These are phyloP conservation scores for Peronospora destructor DNA, from an alignment of 352 stramenopile genomes.

Conservation along the genomic window DNA sequence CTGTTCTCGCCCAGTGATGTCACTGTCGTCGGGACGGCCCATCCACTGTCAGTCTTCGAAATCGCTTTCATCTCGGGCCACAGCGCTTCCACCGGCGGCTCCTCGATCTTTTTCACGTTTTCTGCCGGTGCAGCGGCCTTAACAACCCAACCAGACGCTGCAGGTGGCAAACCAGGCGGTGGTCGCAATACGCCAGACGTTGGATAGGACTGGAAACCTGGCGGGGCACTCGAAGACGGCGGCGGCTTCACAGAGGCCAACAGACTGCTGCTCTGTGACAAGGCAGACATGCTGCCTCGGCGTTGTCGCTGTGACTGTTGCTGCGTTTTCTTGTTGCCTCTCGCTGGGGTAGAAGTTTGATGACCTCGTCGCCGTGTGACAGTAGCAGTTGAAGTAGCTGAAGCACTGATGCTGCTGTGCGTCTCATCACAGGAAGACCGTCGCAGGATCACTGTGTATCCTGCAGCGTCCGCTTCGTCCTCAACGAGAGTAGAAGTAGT, in stretches of 20 bases:
- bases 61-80: constrained; percentile 24
- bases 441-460: constrained; percentile 50
- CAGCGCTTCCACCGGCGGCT: constrained; percentile 28
- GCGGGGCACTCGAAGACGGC: constrained; percentile 14
- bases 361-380: constrained; percentile 6
- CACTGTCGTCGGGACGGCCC: constrained; percentile 7
- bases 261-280: constrained; percentile 12
- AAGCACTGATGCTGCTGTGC: constrained; percentile 1
- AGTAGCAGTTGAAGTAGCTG: not conserved
- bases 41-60: constrained; percentile 16
- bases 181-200: constrained; percentile 10
- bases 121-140: constrained; percentile 21
- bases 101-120: constrained; percentile 22
- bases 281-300: constrained; percentile 15
- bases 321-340: constrained; percentile 15
- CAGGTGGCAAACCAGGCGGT: constrained; percentile 20
- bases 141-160: constrained; percentile 26
- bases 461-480: constrained; percentile 34
- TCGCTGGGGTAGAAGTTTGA: constrained; percentile 6
- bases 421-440: constrained; percentile 26
- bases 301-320: constrained; percentile 14
- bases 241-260: constrained; percentile 9
- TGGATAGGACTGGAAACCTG: constrained; percentile 17
- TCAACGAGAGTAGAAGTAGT: constrained; percentile 1
- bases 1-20: constrained; percentile 2